phyloP scores from a whole-genome alignment of 2,329 filamentous ascomycete species.

The Tolypocladium cylindrosporum region DNA sequence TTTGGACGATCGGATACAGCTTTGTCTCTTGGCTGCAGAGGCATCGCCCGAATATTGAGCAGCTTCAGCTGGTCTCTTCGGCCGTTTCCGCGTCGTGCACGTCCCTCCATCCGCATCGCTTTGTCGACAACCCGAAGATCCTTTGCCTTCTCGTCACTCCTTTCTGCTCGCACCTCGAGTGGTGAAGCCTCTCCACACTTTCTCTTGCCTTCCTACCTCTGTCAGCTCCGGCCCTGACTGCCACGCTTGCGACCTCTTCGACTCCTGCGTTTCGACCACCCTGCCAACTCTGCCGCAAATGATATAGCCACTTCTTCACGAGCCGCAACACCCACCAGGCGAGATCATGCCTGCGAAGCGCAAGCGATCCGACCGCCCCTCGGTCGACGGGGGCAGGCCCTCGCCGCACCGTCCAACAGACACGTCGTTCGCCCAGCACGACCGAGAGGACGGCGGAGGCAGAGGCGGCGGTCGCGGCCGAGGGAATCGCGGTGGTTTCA shows the following conservation, averaged over 20 bases:
- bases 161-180: neutral
- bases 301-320: conserved; percentile 16
- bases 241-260: neutral
- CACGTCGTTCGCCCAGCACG: conserved; percentile 45
- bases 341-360: conserved; percentile 47
- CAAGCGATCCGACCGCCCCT: conserved; percentile 44
- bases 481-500: conserved; percentile 27
- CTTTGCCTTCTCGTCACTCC: neutral
- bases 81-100: neutral
- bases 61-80: neutral
- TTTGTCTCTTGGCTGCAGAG: neutral
- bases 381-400: conserved; percentile 41
- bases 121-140: neutral
- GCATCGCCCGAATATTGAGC: neutral
- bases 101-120: neutral
- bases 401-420: conserved; percentile 54
- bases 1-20: neutral
- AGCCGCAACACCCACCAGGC: conserved; percentile 8
- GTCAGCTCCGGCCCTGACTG: neutral
- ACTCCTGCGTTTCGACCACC: neutral
- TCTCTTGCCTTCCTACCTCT: neutral
- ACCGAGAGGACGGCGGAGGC: conserved; percentile 39
- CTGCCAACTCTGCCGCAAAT: conserved; percentile 15
- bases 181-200: neutral
- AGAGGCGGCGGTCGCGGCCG: conserved; percentile 38